Conservation (phyloP, 371 early-diverging fungal species). For the Syncephalis plumigaleata region DNA sequence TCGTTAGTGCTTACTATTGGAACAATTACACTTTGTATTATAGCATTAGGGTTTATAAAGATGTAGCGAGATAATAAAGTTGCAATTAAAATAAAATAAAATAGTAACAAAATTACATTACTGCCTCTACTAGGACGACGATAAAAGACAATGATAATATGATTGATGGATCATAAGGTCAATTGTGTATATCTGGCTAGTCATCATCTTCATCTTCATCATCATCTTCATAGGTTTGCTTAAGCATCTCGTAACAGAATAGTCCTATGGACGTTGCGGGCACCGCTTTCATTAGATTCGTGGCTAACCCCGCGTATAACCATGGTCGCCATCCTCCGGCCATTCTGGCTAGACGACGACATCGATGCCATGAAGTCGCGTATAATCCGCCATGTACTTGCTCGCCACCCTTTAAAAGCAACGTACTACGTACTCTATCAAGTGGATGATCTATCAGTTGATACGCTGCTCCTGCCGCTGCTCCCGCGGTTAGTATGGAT, state of each 20-base stretch:
- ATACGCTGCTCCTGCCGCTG: conserved; percentile 50
- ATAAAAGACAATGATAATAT: too few relatives aligned
- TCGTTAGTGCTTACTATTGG: too few relatives aligned
- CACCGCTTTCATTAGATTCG: neutral
- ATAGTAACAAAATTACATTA: too few relatives aligned
- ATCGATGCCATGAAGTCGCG: neutral
- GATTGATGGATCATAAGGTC: too few relatives aligned
- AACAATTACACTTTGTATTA: too few relatives aligned
- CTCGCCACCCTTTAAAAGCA: conserved; percentile 45
- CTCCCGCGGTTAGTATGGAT: conserved; percentile 43
- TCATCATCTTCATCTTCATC: too few relatives aligned
- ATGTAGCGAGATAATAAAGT: too few relatives aligned
- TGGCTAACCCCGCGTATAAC: neutral
- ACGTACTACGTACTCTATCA: conserved; percentile 45
- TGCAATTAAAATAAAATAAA: too few relatives aligned
- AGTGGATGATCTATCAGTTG: conserved; percentile 55
- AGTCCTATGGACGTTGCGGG: conserved; percentile 1
- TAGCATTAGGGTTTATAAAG: too few relatives aligned
- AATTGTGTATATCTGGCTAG: too few relatives aligned
- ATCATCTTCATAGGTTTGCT: neutral
- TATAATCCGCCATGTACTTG: conserved; percentile 8
- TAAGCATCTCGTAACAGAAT: neutral
- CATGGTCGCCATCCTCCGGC: neutral
- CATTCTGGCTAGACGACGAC: neutral
- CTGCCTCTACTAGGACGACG: too few relatives aligned